These are phyloP conservation scores for Murraya koenigii DNA, from an alignment of 345 rosid genomes.

Conservation along the genomic window DNA sequence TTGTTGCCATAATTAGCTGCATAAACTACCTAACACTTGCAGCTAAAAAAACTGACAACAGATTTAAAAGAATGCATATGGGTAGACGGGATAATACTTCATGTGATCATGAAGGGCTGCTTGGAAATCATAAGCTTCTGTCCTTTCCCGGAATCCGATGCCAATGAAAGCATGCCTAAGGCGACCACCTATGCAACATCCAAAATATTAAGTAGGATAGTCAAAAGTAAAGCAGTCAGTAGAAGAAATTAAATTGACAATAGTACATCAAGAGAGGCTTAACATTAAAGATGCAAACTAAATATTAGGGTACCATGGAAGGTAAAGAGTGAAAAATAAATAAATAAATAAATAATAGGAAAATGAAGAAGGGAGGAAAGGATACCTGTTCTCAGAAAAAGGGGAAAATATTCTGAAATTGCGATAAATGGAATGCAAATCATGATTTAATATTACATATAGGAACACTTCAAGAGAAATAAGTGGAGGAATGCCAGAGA, in stretches of 20 bases:
- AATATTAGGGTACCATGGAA: neutral
- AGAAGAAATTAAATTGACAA: neutral
- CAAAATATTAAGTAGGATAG: constrained; percentile 7
- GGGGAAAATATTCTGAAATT: neutral
- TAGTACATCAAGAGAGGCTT: neutral
- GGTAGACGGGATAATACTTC: constrained; percentile 50
- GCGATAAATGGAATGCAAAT: neutral
- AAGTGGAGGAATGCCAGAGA: neutral
- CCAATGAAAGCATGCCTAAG: constrained; percentile 95
- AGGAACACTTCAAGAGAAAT: neutral
- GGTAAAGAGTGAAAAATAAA: no score
- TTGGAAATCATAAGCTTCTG: constrained; percentile 97
- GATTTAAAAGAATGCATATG: neutral
- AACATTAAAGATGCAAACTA: neutral
- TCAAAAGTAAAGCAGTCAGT: neutral
- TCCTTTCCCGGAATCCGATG: constrained; percentile 95
- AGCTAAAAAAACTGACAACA: constrained; percentile 3
- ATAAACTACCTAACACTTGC: neutral
- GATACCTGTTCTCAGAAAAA: neutral
- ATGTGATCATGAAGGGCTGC: constrained; percentile 97
- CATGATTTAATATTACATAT: neutral
- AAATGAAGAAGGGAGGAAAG: neutral
- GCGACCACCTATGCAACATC: constrained; percentile 73
- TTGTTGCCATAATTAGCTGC: neutral
- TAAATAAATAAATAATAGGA: no score